Conservation (phyloP, 371 early-diverging fungal genomes). For the Apophysomyces trapeziformis region DNA sequence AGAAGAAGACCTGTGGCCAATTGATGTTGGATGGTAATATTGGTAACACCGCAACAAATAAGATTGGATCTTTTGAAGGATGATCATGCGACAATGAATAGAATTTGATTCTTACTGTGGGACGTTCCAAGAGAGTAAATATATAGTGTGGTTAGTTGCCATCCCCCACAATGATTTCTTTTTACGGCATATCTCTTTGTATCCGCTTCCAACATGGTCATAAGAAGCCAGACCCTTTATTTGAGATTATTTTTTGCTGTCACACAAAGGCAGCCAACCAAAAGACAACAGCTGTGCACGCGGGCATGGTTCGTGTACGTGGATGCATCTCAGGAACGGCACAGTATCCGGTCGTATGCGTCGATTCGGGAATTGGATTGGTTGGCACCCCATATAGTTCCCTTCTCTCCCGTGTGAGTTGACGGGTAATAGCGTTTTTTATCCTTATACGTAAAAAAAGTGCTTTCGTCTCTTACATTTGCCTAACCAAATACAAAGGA, state of each 20-base stretch:
- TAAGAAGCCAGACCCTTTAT: not conserved
- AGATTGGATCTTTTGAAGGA: not conserved
- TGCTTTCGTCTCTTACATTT: not conserved
- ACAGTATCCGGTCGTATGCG: conserved; percentile 12
- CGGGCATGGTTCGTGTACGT: not conserved
- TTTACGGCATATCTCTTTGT: not conserved
- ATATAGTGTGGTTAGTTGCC: too few species aligned
- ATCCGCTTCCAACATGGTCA: conserved; percentile 2
- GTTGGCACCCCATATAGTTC: conserved; percentile 5
- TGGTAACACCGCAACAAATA: not conserved
- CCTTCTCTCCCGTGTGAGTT: conserved; percentile 1
- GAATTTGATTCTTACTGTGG: conserved; percentile 2
- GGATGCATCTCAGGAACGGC: conserved; percentile 2
- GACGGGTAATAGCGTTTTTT: conserved; percentile 1
- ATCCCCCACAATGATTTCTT: not conserved
- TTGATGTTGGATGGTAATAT: not conserved
- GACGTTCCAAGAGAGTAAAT: not conserved
- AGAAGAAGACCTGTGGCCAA: conserved; percentile 44
- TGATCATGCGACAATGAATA: not conserved
- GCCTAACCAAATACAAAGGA: not conserved
- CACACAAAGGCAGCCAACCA: conserved; percentile 13
- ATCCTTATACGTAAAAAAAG: conserved; percentile 3
- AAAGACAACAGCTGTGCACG: conserved; percentile 9
- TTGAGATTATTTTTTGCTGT: conserved; percentile 8
- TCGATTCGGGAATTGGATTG: conserved; percentile 11